Evolutionary conservation across 2,329 filamentous ascomycete species (phyloP).

Genomic region (Orbilia blumenaviensis): DNA sequence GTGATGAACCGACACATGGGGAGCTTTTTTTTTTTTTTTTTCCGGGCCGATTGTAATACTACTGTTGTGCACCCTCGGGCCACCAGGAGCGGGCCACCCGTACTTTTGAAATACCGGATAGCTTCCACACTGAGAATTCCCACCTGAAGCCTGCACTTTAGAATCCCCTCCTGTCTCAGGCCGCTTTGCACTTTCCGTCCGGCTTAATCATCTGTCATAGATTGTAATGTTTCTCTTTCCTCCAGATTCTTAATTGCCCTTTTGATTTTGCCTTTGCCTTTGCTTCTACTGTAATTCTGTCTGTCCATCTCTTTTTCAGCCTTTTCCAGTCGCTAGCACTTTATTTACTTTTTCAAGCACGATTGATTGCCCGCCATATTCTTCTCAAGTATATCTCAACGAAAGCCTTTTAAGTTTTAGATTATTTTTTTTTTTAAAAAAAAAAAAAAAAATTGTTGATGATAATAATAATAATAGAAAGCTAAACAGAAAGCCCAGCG

Average conservation of each 20-base stretch:
- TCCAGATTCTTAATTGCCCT: slow-evolving; percentile 17
- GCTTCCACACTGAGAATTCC: slow-evolving; percentile 1
- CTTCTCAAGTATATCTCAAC: slow-evolving; percentile 17
- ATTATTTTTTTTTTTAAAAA: not conserved
- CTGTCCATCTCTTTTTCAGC: not conserved
- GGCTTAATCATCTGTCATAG: slow-evolving; percentile 47
- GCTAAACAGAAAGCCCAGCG: too few species aligned
- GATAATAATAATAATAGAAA: too few species aligned
- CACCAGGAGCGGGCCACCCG: not conserved
- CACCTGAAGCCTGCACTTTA: slow-evolving; percentile 10
- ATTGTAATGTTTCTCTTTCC: slow-evolving; percentile 48
- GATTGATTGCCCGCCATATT: not conserved
- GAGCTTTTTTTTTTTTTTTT: slow-evolving; percentile 4
- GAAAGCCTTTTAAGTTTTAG: not conserved
- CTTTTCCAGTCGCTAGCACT: slow-evolving; percentile 7
- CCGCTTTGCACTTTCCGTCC: slow-evolving; percentile 12
- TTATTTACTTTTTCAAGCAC: not conserved
- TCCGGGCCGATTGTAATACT: slow-evolving; percentile 44
- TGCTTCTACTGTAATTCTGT: not conserved
- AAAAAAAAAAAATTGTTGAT: too few species aligned
- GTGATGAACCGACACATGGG: slow-evolving; percentile 21
- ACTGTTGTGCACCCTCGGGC: slow-evolving; percentile 23
- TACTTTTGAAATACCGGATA: slow-evolving; percentile 19
- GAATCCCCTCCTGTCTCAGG: slow-evolving; percentile 13
- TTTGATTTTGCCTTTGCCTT: slow-evolving; percentile 37